Evolutionary conservation across 352 stramenopile species (phyloP).

Genomic region (Phytophthora pini): DNA sequence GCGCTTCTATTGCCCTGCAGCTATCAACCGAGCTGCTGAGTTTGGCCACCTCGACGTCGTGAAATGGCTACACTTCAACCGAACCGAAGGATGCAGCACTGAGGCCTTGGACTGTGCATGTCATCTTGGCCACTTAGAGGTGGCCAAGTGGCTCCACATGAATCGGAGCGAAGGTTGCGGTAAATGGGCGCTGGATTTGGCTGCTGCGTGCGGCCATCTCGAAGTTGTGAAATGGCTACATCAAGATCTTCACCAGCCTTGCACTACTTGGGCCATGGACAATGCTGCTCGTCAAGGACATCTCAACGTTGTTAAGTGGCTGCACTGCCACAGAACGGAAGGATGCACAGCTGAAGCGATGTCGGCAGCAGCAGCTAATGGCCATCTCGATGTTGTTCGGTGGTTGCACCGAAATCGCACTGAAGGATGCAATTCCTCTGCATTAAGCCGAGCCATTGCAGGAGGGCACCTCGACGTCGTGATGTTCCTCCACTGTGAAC

Average conservation of each 20-base stretch:
- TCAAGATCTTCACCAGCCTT: conserved; percentile 15
- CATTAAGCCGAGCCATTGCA: conserved; percentile 15
- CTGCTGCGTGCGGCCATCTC: conserved; percentile 17
- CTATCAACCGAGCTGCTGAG: conserved; percentile 26
- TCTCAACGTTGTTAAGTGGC: conserved; percentile 26
- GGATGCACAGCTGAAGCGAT: conserved; percentile 26
- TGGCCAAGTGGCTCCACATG: conserved; percentile 16
- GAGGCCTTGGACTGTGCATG: conserved; percentile 26
- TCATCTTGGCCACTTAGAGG: conserved; percentile 19
- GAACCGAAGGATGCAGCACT: conserved; percentile 20
- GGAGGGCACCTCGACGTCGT: conserved; percentile 19
- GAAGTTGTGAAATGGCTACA: conserved; percentile 32
- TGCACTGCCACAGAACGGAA: conserved; percentile 20
- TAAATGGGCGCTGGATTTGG: conserved; percentile 19
- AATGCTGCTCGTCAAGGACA: conserved; percentile 20
- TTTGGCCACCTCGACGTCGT: conserved; percentile 27
- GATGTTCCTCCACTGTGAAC: conserved; percentile 21
- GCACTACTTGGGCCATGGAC: conserved; percentile 28
- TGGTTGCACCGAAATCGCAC: conserved; percentile 21
- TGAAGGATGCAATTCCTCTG: conserved; percentile 12
- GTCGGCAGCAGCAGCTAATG: conserved; percentile 20
- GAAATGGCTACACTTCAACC: conserved; percentile 24
- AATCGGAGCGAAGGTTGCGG: conserved; percentile 22
- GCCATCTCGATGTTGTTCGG: conserved; percentile 21
- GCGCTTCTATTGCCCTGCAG: conserved; percentile 24